Evolutionary conservation across 768 basidiomycete species (phyloP).

Genomic region (Leccinum uliginosum): DNA sequence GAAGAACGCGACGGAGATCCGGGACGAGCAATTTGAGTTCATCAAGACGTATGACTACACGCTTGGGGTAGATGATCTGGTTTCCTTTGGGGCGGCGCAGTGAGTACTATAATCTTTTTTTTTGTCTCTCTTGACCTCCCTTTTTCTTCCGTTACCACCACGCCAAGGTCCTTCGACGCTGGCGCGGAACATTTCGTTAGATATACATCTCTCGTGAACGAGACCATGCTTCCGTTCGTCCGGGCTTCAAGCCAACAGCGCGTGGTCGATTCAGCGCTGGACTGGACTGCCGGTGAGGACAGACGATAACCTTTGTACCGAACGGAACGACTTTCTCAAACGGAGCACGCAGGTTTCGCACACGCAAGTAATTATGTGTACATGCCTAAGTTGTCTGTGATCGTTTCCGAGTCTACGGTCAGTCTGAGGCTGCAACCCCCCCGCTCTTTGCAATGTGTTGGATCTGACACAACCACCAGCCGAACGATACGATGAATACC

Average conservation of each 20-base stretch:
- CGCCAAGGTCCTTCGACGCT: slow-evolving; percentile 44
- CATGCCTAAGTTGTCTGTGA: slow-evolving; percentile 46
- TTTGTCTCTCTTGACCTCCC: slow-evolving; percentile 9
- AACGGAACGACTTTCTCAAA: background rate
- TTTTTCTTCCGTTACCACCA: background rate
- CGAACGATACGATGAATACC: slow-evolving; percentile 71
- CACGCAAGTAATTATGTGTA: slow-evolving; percentile 42
- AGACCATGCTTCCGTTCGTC: slow-evolving; percentile 46
- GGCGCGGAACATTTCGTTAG: slow-evolving; percentile 48
- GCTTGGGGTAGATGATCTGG: slow-evolving; percentile 52
- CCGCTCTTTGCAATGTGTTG: background rate
- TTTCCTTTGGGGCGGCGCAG: slow-evolving; percentile 65
- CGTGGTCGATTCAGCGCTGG: slow-evolving; percentile 59
- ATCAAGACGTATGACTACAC: slow-evolving; percentile 51
- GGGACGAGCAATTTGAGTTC: slow-evolving; percentile 46
- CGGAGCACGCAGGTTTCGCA: slow-evolving; percentile 34
- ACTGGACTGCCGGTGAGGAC: slow-evolving; percentile 57
- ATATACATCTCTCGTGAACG: slow-evolving; percentile 44
- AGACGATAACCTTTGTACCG: background rate
- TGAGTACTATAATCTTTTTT: slow-evolving; percentile 37
- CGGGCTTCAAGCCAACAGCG: slow-evolving; percentile 45
- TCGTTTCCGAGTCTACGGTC: slow-evolving; percentile 49
- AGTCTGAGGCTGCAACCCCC: slow-evolving; percentile 9
- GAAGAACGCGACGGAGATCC: slow-evolving; percentile 39
- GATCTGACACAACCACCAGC: slow-evolving; percentile 18